Evolutionary conservation across 2,329 filamentous ascomycete genomes (phyloP), one percentile per base, ranked within the genome.

Genomic region (Fusarium compactum): DNA sequence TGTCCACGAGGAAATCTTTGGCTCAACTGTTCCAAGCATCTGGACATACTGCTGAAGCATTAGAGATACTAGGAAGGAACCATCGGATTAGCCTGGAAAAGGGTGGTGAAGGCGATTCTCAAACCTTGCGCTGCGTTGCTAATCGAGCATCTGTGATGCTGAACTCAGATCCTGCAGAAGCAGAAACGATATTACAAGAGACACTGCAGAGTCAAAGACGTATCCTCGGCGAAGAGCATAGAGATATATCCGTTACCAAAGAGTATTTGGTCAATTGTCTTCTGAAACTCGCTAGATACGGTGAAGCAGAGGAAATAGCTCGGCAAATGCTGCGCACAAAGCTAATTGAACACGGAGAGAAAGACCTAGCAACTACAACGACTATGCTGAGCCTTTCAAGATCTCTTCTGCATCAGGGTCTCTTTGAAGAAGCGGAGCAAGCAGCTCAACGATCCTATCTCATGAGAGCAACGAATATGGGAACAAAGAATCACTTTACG

Each of bases 1-100:
- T 34, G 1, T 0, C 0, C 2, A 0, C 5, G 16, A 34, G 32
- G 1, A 0, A 0, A 1, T 3, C 3, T 34, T 2, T 34, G 8
- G 16, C 32, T 10, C 0, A 1, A 0, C 8, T 34, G 3, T 16
- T 34, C 5, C 0, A 5, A 16, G 1, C 0, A 3, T 15, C 2
- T 0, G 32, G 32, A 9, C 8, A 5, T 0, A 3, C 0, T 9
- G 10, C 8, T 10, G 16, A 18, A 34, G 16, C 32, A 11, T 10
- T 6, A 0, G 5, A 34, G 2, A 10, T 34, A 0, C 0, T 34
- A 34, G 0, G 1, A 38, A 38, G 5, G 16, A 18, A 6, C 9
- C 2, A 11, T 4, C 32, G 4, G 9, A 1, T 11, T 6, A 18
- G 9, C 32, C 32, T 11, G 16, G 9, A 38, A 0, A n/a, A 0